Evolutionary conservation across 2,329 filamentous ascomycete genomes (phyloP).

Genomic region (Penicillium sp.): DNA sequence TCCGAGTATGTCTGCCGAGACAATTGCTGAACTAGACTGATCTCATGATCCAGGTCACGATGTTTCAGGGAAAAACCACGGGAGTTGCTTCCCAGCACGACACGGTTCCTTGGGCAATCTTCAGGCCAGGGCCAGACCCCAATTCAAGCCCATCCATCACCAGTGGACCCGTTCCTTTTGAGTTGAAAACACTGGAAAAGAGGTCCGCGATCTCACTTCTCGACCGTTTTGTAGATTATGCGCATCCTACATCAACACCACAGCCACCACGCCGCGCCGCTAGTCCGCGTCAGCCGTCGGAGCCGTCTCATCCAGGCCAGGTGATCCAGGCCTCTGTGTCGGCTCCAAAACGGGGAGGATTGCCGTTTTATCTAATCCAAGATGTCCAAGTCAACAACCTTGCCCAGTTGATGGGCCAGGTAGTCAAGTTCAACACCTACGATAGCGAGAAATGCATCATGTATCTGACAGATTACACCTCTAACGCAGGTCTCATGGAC

Average conservation of each 20-base stretch:
- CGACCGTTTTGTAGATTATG: constrained; percentile 8
- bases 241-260: neutral
- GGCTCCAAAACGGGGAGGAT: constrained; percentile 1
- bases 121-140: constrained; percentile 25
- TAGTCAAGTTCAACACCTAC: constrained; percentile 54
- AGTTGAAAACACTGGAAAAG: constrained; percentile 28
- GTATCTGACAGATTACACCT: constrained; percentile 79
- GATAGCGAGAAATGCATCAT: constrained; percentile 52
- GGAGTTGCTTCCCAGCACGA: constrained; percentile 28
- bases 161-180: constrained; percentile 26
- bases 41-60: constrained; percentile 14
- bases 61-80: constrained; percentile 18
- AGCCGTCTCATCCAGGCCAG: constrained; percentile 10
- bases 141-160: constrained; percentile 19
- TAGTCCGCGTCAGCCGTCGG: constrained; percentile 1
- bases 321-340: constrained; percentile 9
- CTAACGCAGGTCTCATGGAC: constrained; percentile 60
- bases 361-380: constrained; percentile 56
- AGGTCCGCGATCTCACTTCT: constrained; percentile 27
- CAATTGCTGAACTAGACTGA: constrained; percentile 12
- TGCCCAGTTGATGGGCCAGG: constrained; percentile 65
- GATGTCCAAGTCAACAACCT: constrained; percentile 56
- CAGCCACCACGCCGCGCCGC: constrained; percentile 2
- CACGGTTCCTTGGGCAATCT: constrained; percentile 33
- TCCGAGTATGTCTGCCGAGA: constrained; percentile 45